Base-by-base conservation (phyloP, 495 filamentous ascomycete species). In the Penicillium coffeae region DNA sequence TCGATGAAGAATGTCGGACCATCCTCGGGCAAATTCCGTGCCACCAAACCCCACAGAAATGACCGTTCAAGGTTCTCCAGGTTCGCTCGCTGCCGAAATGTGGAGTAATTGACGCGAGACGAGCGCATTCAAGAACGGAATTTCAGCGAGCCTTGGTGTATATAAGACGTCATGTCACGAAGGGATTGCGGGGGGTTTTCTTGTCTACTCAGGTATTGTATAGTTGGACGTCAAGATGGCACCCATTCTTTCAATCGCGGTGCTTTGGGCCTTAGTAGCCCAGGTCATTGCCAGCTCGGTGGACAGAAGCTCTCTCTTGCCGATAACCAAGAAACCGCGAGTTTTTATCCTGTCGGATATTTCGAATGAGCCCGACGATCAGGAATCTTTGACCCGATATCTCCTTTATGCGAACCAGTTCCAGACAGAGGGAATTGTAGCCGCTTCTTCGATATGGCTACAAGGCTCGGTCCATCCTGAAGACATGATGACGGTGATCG, bases 291-390 rank as follows among this genome's bases (percentile, higher is more conserved):
- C 46, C 37, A 47, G 30, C 9, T 18, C 36, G 5, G 46, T 54
- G 6, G 47, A 54, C 13, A 41, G 21, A 10, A 50, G 42, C 27
- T 22, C 35, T 16, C 38, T 54, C 41, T n/a, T n/a, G n/a, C n/a
- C n/a, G n/a, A n/a, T n/a, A n/a, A n/a, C n/a, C n/a, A n/a, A n/a
- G 0, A 51, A 55, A 9, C 48, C 51, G 10, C 56, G 56, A 10
- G 48, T 59, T 0, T 55, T 59, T 7, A 50, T 56, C 32, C 37
- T 59, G 19, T 52, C 44, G 16, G 61, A 66, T 20, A 66, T 66
- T 30, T 50, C 55, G 32, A 66, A 66, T 37, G 63, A 66, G 33
- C 63, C 61, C 18, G 63, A 64, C 36, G 61, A 66, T 50, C 54
- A 58, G 2, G 54, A 59, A 47, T 64, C 59, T 0, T 45, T 66